Evolutionary conservation across 805 yeast species (phyloP), one percentile per base, ranked within the genome.

Genomic region (Candida alai): DNA sequence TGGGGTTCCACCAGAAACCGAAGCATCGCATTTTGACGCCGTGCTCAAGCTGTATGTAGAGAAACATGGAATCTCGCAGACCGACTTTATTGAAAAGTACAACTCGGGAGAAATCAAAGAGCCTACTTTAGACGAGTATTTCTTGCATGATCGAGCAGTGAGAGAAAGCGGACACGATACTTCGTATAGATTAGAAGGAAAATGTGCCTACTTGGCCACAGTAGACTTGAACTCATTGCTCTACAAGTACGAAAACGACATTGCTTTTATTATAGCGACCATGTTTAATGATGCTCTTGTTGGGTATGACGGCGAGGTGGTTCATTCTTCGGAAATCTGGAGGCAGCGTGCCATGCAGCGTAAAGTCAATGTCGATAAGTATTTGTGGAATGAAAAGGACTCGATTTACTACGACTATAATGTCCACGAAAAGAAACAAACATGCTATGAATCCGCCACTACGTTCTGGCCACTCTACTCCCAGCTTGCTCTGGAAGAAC

Each of bases 1-100:
- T 18, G 97, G 97, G n/a, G 77, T 90, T 26, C 97, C 98, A 4
- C 97, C 97, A 5, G 98, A 90, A 56, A 89, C 97, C 1, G 98
- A 90, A 56, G 68, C 88, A 0, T 78, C 86, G 2, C 98, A 93
- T 63, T 90, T 90, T 52, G 74, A 76, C 44, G 70, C 82, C 2
- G 72, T 88, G 9, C 64, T 90, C 45, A 51, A 59, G 32, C 88
- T 90, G 3, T 86, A 74, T 51, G 78, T 83, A 24, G 60, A 72
- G 31, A 86, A 85, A 54, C 64, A 84, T 52, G 58, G 69, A 2
- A 43, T 59, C 10, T 51, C 78, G 6, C 80, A 76, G 28, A 81
- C 79, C 30, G 86, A 87, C 53, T 76, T 81, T 42, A 59, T 70
- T 28, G 66, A 70, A 49, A 46, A 51, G 44, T 93, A 90, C 62